phyloP scores from a whole-genome alignment of 1,284 basidiomycete species.

The Fomitiporia mediterranea region DNA sequence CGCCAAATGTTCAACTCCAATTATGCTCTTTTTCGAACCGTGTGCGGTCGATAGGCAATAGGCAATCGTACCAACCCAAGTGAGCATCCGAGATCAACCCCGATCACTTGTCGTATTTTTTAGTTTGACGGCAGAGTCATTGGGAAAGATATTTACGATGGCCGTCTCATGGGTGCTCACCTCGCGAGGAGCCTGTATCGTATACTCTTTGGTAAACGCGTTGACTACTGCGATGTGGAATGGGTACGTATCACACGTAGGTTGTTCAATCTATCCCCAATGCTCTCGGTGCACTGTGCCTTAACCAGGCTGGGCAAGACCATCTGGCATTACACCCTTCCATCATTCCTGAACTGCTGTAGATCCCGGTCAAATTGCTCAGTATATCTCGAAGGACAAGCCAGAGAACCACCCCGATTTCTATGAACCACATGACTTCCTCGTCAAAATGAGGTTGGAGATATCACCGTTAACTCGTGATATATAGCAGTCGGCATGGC shows the following conservation, averaged over 20 bases:
- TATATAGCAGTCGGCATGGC: conserved; percentile 86
- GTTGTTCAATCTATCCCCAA: conserved; percentile 91
- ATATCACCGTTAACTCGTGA: conserved; percentile 64
- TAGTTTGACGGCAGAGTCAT: conserved; percentile 98
- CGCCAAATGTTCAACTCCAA: conserved; percentile 99
- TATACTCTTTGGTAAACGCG: conserved; percentile 85
- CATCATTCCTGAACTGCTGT: conserved; percentile 84
- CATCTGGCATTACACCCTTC: conserved; percentile 73
- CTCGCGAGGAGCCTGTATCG: conserved; percentile 95
- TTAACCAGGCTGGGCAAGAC: conserved; percentile 87
- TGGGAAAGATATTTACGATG: conserved; percentile 94
- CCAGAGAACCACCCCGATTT: conserved; percentile 69
- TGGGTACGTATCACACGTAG: too few relatives aligned
- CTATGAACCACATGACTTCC: conserved; percentile 83
- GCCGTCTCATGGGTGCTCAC: conserved; percentile 94
- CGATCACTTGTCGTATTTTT: conserved; percentile 96
- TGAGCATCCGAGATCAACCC: conserved; percentile 92
- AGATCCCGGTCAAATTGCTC: conserved; percentile 79
- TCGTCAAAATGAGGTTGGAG: conserved; percentile 75
- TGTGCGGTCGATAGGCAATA: conserved; percentile 93
- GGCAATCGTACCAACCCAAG: conserved; percentile 94
- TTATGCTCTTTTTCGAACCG: conserved; percentile 96
- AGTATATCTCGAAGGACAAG: conserved; percentile 71
- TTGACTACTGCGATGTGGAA: conserved; percentile 92
- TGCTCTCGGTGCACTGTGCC: conserved; percentile 91